A percentile compares a stretch with the other conserved stretches of the same genome.
Evolutionary conservation across 495 filamentous ascomycete genomes (phyloP).

Genomic region (Aspergillus nidulans): DNA sequence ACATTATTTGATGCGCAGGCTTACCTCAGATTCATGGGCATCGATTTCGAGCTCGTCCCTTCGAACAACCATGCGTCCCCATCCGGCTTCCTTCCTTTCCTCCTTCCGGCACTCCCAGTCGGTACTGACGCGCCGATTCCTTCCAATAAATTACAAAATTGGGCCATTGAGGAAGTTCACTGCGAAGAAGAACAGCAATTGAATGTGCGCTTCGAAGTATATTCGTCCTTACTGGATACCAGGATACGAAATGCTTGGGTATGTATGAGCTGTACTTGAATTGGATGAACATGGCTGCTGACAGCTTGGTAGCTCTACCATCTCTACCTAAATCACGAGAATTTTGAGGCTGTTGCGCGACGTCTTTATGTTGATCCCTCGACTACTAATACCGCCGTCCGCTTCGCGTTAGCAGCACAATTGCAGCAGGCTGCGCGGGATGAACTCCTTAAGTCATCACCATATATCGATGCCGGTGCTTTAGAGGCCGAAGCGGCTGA

Average conservation of each 20-base stretch:
- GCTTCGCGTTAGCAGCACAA: slow-evolving; percentile 55
- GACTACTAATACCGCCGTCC: slow-evolving; percentile 60
- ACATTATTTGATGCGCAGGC: slow-evolving; percentile 48
- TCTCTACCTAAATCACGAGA: slow-evolving; percentile 67
- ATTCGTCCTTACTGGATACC: slow-evolving; percentile 73
- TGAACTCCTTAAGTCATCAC: slow-evolving; percentile 63
- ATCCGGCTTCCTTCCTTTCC: slow-evolving; percentile 79
- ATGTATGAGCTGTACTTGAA: slow-evolving; percentile 21
- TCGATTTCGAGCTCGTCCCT: slow-evolving; percentile 63
- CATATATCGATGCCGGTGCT: slow-evolving; percentile 55
- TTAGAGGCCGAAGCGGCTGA: slow-evolving; percentile 65
- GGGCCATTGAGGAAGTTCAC: slow-evolving; percentile 52
- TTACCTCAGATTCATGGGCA: slow-evolving; percentile 71
- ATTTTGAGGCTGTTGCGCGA: slow-evolving; percentile 59
- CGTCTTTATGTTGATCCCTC: slow-evolving; percentile 64
- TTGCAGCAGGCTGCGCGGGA: slow-evolving; percentile 65
- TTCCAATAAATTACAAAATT: slow-evolving; percentile 63
- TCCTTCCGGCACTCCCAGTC: slow-evolving; percentile 53
- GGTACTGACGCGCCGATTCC: slow-evolving; percentile 48
- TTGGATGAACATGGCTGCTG: background rate
- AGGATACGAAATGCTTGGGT: slow-evolving; percentile 85
- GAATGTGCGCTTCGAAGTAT: slow-evolving; percentile 67
- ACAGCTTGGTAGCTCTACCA: slow-evolving; percentile 57
- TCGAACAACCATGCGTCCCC: slow-evolving; percentile 95
- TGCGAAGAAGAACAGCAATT: slow-evolving; percentile 48